Conservation (phyloP, 164 flowering plant species). For the Pachysandra terminalis region DNA sequence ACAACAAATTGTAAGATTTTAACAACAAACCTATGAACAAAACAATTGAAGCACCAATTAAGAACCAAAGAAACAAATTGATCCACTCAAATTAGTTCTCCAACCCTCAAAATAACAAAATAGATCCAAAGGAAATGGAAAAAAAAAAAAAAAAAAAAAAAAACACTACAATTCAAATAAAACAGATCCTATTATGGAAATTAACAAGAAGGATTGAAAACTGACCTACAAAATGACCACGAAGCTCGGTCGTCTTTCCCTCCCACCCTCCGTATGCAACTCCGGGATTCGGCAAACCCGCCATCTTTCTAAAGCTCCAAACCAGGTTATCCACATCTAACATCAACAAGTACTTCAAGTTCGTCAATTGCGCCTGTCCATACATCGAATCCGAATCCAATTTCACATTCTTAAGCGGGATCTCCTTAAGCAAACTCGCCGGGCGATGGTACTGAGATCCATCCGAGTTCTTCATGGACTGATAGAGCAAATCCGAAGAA, state of each 20-base stretch:
- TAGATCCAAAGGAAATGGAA: too few relatives aligned
- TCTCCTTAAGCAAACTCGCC: too few relatives aligned
- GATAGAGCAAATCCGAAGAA: slow-evolving; percentile 50
- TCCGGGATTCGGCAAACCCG: slow-evolving; percentile 53
- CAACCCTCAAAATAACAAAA: too few relatives aligned
- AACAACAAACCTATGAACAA: too few relatives aligned
- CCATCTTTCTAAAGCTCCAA: slow-evolving; percentile 68
- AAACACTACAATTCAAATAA: too few relatives aligned
- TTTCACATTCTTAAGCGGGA: too few relatives aligned
- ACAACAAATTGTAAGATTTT: too few relatives aligned
- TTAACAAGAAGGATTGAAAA: not conserved
- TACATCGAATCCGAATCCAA: slow-evolving; percentile 51
- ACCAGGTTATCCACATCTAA: slow-evolving; percentile 57
- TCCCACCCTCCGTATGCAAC: slow-evolving; percentile 67
- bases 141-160: too few relatives aligned
- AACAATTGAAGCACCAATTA: too few relatives aligned
- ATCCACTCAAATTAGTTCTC: too few relatives aligned
- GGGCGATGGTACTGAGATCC: slow-evolving; percentile 50
- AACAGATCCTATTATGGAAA: too few relatives aligned
- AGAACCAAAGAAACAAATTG: too few relatives aligned
- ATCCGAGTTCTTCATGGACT: slow-evolving; percentile 42
- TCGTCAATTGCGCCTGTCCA: slow-evolving; percentile 60
- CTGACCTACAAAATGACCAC: slow-evolving; percentile 76
- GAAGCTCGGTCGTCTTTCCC: slow-evolving; percentile 60
- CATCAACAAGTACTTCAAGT: slow-evolving; percentile 60